Percentiles rank a stretch among this genome's conserved stretches.
Evolutionary conservation across 257 asterid genomes (phyloP).

Genomic region (Perilla frutescens): DNA sequence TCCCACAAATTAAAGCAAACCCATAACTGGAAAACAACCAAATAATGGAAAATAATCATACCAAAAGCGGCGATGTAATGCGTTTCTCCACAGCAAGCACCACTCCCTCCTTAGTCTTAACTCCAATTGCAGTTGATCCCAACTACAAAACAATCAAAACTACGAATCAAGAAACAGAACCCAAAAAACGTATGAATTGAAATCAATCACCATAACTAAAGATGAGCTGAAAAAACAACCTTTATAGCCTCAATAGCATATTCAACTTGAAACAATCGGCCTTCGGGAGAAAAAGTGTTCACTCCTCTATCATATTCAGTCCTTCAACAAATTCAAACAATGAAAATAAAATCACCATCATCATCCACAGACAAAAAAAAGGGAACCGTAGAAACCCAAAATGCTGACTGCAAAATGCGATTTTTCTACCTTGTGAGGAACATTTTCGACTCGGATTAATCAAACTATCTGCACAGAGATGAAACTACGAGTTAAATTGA

Average conservation of each 20-base stretch:
- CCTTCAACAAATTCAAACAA: slow-evolving; percentile 44
- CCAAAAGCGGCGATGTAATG: slow-evolving; percentile 89
- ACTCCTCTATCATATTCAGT: slow-evolving; percentile 96
- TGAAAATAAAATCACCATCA: background rate
- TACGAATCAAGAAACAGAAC: slow-evolving; percentile 1
- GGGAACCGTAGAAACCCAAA: slow-evolving; percentile 22
- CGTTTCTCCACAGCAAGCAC: slow-evolving; percentile 95
- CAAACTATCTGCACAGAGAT: slow-evolving; percentile 41
- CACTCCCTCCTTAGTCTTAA: slow-evolving; percentile 91
- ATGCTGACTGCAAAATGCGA: background rate
- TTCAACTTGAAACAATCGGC: slow-evolving; percentile 90
- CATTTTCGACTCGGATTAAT: slow-evolving; percentile 48
- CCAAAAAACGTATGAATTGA: background rate
- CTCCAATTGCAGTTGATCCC: slow-evolving; percentile 95
- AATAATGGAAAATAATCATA: slow-evolving; percentile 33
- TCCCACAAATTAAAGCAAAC: slow-evolving; percentile 5
- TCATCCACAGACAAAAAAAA: background rate
- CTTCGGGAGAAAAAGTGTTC: slow-evolving; percentile 95
- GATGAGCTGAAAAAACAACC: slow-evolving; percentile 39
- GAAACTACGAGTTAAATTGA: slow-evolving; percentile 12
- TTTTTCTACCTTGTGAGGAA: slow-evolving; percentile 75
- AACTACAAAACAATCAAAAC: slow-evolving; percentile 42
- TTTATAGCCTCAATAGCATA: slow-evolving; percentile 94
- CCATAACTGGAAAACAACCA: background rate
- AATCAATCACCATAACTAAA: background rate